Base-by-base conservation (phyloP, 2,329 filamentous ascomycete species). In the Ophiostoma perfectum region DNA sequence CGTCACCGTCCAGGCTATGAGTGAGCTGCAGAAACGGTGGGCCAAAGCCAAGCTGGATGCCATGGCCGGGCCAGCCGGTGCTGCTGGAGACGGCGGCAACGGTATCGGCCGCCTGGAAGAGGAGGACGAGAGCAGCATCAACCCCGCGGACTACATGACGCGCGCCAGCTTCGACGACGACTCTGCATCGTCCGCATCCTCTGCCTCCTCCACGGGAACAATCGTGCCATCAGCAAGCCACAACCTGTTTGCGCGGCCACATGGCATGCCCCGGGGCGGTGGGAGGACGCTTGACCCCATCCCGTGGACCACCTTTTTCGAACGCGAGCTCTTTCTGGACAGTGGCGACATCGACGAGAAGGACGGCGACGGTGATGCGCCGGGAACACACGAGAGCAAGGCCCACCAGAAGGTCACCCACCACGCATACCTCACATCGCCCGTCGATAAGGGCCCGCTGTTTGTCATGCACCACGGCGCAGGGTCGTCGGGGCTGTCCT, bases 381-480 rank as follows among this genome's bases (percentile, higher is more conserved):
- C 42, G 11, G 7, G 11, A 60, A 18, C 9, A 18, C 5, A 60
- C 14, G 3, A 14, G 14, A 16, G 58, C 9, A 49, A 42, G 14
- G 6, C 58, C 8, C 9, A 18, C 12, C 5, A 62, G 14, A 62
- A 27, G 39, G 38, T 92, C 58, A 86, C 82, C 66, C 90, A 93
- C 75, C 95, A 99, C 80, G 91, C 87, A 69, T 98, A 98, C 77
- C 82, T 98, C 60, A 97, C 88, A 27, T 92, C 93, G 0, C 93
- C 94, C 8, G 84, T 84, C 58, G 88, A 84, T 49, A 84, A 85
- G 70, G 91, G 90, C 0, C 93, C 94, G 0, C 82, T 99, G 5
- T 93, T 99, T 78, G 90, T 98, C 70, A 92, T 91, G 79, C 95
- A 99, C 76, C 95, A 99, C 79, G 95, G 95, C 52, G 95, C 92